phyloP scores from a whole-genome alignment of 768 basidiomycete species.

The Cyathus striatus region DNA sequence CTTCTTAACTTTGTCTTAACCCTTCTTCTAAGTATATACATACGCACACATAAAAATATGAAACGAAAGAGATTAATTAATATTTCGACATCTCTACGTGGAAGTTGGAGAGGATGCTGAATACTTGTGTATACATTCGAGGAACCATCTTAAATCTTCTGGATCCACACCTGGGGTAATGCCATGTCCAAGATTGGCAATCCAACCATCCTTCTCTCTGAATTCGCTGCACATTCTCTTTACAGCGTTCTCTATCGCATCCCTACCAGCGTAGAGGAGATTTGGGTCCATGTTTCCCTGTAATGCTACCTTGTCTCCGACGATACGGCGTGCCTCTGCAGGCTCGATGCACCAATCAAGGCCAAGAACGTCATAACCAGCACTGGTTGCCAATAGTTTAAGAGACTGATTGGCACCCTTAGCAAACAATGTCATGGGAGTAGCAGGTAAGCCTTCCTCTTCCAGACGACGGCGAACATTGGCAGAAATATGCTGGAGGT shows the following conservation, averaged over 20 bases:
- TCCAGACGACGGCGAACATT: slow-evolving; percentile 59
- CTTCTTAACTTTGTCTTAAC: no score
- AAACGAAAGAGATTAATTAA: no score
- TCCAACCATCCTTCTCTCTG: slow-evolving; percentile 75
- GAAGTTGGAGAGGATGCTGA: slow-evolving; percentile 41
- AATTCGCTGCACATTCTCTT: slow-evolving; percentile 82
- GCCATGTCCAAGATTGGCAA: slow-evolving; percentile 95
- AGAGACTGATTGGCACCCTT: slow-evolving; percentile 88
- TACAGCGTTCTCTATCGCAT: slow-evolving; percentile 83
- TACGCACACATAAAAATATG: no score
- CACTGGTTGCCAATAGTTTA: slow-evolving; percentile 46
- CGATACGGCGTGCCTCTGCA: slow-evolving; percentile 55
- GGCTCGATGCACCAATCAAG: slow-evolving; percentile 91
- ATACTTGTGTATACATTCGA: slow-evolving; percentile 85
- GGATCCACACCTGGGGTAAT: slow-evolving; percentile 95
- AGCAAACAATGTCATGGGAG: slow-evolving; percentile 90
- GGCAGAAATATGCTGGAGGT: slow-evolving; percentile 65
- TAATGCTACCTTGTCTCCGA: slow-evolving; percentile 59
- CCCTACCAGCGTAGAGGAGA: slow-evolving; percentile 78
- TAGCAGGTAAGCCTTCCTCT: slow-evolving; percentile 44
- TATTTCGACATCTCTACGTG: no score
- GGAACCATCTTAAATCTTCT: slow-evolving; percentile 87
- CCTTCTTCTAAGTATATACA: no score
- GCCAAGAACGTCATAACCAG: slow-evolving; percentile 85
- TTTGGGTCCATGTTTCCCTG: slow-evolving; percentile 95